Evolutionary conservation across 257 asterid genomes (phyloP), one percentile per base, ranked within the genome.

Genomic region (Salvia splendens): DNA sequence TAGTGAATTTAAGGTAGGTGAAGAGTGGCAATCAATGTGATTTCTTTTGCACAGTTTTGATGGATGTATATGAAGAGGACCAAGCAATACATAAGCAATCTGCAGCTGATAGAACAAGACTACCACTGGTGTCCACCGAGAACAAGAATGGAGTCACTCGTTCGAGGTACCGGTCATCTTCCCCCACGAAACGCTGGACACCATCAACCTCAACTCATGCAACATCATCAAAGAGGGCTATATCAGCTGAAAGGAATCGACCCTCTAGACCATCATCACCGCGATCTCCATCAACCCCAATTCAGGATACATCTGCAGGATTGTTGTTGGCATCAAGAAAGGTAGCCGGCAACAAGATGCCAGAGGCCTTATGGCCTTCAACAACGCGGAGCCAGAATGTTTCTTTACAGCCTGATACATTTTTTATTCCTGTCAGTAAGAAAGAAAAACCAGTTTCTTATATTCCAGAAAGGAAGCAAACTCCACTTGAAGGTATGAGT

Each of bases 301-400:
- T 80, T 65, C 79, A 80, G 79, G 92, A 89, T 67, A 74, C 95
- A 36, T 45, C 82, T 30, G 84, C 73, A 12, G 94, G 81, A 48
- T 61, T n/a, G 62, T 64, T 75, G 57, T 48, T 71, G 78, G 86
- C 77, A 61, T 71, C 92, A 3, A 75, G 84, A 67, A 89, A 84
- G 74, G 50, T 69, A 47, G 73, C 50, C 16, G 89, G 87, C 12
- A 87, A 70, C 77, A 82, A 80, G 64, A 66, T 87, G 72, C 87
- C 91, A 3, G 95, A 89, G 71, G 79, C 86, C 50, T 73, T 87
- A 66, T 84, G 96, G 95, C 94, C 95, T 3, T 81, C 95, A 69
- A 89, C 85, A 50, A 92, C 85, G 95, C 81, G 95, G 77, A 84
- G 89, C 73, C 85, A 82, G n/a, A 84, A 78, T 65, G 97, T 85